Evolutionary conservation across 1,284 basidiomycete genomes (phyloP).

Genomic region (Mycena citricolor): DNA sequence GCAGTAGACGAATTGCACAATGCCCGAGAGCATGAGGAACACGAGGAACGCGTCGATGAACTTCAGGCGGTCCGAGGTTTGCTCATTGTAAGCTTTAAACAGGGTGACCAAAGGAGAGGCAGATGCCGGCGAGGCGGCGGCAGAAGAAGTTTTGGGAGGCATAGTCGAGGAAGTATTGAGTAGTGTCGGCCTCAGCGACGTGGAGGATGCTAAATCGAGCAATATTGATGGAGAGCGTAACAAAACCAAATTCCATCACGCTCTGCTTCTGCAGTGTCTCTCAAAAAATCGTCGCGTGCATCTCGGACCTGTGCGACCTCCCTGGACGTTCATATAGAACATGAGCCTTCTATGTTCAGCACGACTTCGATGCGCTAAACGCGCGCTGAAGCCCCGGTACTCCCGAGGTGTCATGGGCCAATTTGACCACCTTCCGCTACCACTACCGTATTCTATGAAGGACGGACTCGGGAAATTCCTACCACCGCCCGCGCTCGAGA

Average conservation of each 20-base stretch:
- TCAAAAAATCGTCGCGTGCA: slow-evolving; percentile 3
- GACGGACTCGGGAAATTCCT: slow-evolving; percentile 75
- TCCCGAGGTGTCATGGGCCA: slow-evolving; percentile 37
- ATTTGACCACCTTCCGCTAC: slow-evolving; percentile 49
- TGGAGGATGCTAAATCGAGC: slow-evolving; percentile 23
- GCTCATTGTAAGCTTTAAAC: slow-evolving; percentile 75
- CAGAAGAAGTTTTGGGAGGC: slow-evolving; percentile 39
- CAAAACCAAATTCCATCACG: too few species aligned
- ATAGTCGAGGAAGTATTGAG: slow-evolving; percentile 33
- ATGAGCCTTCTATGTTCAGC: slow-evolving; percentile 22
- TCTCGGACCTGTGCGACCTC: neutral
- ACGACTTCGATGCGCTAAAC: slow-evolving; percentile 12
- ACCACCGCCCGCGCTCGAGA: slow-evolving; percentile 62
- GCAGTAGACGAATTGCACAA: slow-evolving; percentile 91
- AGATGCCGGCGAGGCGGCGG: slow-evolving; percentile 31
- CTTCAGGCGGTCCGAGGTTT: slow-evolving; percentile 85
- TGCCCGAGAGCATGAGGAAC: slow-evolving; percentile 90
- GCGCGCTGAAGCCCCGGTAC: slow-evolving; percentile 22
- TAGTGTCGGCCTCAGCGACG: too few species aligned
- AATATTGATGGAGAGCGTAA: slow-evolving; percentile 5
- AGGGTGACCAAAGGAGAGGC: slow-evolving; percentile 57
- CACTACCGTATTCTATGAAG: slow-evolving; percentile 64
- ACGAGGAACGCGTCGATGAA: slow-evolving; percentile 91
- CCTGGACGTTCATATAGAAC: neutral
- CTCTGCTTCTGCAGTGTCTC: neutral